phyloP scores from a whole-genome alignment of 2,329 filamentous ascomycete genomes.

The Elsinoe fawcettii region DNA sequence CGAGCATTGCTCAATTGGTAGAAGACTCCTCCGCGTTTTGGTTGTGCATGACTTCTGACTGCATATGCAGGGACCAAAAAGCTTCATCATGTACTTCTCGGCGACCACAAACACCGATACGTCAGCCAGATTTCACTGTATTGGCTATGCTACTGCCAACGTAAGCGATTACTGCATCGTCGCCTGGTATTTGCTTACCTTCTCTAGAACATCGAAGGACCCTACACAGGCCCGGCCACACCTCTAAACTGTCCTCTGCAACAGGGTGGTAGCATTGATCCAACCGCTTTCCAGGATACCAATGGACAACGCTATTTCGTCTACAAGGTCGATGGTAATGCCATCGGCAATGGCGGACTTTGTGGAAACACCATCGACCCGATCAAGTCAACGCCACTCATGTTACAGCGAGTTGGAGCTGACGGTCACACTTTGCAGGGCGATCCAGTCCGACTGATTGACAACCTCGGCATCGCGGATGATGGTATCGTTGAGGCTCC shows the following conservation, averaged over 20 bases:
- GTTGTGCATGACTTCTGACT: not conserved
- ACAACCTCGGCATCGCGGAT: conserved; percentile 26
- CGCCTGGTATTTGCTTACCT: not conserved
- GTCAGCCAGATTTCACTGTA: conserved; percentile 23
- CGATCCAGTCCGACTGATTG: conserved; percentile 23
- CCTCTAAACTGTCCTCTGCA: conserved; percentile 24
- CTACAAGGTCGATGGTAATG: conserved; percentile 28
- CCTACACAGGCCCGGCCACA: conserved; percentile 21
- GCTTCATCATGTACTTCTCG: conserved; percentile 27
- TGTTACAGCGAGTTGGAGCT: conserved; percentile 26
- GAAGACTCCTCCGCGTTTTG: not conserved
- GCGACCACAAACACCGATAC: conserved; percentile 23
- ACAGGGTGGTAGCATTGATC: conserved; percentile 27
- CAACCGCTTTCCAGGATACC: conserved; percentile 24
- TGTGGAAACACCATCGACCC: conserved; percentile 26
- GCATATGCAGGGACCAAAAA: conserved; percentile 20
- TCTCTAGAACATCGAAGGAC: conserved; percentile 21
- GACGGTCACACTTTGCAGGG: conserved; percentile 28
- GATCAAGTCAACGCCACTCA: conserved; percentile 26
- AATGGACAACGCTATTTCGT: conserved; percentile 25
- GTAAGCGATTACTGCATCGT: not conserved
- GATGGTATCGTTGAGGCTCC: conserved; percentile 30
- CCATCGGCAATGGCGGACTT: conserved; percentile 23
- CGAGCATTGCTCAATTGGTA: conserved; percentile 47
- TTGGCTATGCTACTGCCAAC: conserved; percentile 25